Base-by-base conservation (phyloP, 305 asterid genomes). In the Fraxinus baroniana region DNA sequence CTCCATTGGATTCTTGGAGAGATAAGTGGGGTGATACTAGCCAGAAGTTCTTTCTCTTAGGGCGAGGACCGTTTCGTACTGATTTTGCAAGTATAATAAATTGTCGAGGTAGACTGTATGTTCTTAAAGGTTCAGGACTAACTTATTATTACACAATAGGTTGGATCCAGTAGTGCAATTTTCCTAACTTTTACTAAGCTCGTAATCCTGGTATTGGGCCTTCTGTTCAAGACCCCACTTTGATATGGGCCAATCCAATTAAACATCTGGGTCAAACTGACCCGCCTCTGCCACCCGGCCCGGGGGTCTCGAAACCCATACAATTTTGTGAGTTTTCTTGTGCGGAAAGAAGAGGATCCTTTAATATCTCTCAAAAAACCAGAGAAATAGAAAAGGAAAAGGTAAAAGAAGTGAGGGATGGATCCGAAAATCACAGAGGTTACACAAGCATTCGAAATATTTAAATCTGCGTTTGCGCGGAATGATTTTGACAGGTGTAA, bases 401-500 rank as follows among this genome's bases (percentile, higher is more conserved):
- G 33, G 32, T 28, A 8, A 12, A 79, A 30, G 41, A 17, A n/a
- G 33, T 62, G 71, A 84, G 83, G 80, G 74, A 94, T 93, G 98
- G 98, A 95, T 95, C 94, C 98, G 22, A 90, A 87, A 79, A 8
- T 87, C 13, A 91, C 88, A 8, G 97, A 90, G 87, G 83, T 91
- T 73, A 90, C 95, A 0, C 97, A 95, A 75, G 18, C 66, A 7
- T 93, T 93, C 81, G 97, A 88, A 80, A 88, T 98, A 77, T 92
- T 93, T 87, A 91, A 95, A 79, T 95, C 95, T 22, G 95, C 98
- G 5, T 64, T 90, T 33, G 79, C 85, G 0, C 90, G 95, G 82
- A 92, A 91, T 81, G 99, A 94, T 88, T 93, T 88, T 72, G 97
- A 89, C 82, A 88, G 93, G 72, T 93, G 98, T 73, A 64, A 86